Percentiles rank a stretch among this genome's conserved stretches.
phyloP scores from a whole-genome alignment of 345 rosid species.

The Durio zibethinus region DNA sequence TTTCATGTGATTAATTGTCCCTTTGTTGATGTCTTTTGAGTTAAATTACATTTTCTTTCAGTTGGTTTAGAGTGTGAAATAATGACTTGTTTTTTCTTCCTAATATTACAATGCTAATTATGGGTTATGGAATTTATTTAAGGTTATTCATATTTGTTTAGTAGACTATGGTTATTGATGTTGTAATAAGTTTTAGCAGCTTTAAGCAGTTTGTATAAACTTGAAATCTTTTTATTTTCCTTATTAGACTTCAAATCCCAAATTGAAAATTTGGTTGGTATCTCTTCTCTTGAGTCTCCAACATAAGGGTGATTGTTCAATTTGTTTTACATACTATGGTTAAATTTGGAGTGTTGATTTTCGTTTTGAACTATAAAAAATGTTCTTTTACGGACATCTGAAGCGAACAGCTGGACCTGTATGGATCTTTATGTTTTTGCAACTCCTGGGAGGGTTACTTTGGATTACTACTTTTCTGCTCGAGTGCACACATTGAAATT shows the following conservation, averaged over 20 bases:
- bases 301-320: not conserved
- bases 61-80: too few species aligned
- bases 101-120: not conserved
- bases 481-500: conserved; percentile 76
- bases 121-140: not conserved
- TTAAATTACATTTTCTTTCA: not conserved
- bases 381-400: conserved; percentile 56
- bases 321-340: not conserved
- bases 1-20: not conserved
- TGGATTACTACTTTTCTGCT: conserved; percentile 93
- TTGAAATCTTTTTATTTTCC: not conserved
- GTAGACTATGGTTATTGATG: not conserved
- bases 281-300: not conserved
- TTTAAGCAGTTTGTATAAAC: not conserved
- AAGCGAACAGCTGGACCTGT: conserved; percentile 92
- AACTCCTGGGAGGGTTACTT: conserved; percentile 91
- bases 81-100: too few species aligned
- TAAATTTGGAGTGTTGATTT: not conserved
- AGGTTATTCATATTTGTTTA: not conserved
- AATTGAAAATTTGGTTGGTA: not conserved
- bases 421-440: conserved; percentile 98
- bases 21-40: not conserved
- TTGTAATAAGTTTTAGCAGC: not conserved
- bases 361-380: not conserved
- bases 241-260: not conserved